Base-by-base conservation (phyloP, 371 early-diverging fungal genomes). In the Rhizomucor miehei region DNA sequence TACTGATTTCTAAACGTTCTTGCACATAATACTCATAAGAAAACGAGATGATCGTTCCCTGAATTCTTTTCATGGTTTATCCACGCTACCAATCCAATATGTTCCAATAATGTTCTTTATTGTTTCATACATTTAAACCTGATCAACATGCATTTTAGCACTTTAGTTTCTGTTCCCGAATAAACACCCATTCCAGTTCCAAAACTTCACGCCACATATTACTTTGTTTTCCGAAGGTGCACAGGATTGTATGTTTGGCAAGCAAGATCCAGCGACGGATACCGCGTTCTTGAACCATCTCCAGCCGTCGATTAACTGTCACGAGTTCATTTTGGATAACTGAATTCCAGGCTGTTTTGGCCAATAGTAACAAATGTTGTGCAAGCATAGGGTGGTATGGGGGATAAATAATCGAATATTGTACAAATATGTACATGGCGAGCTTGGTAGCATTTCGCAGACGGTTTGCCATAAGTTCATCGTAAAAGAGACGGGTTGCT, bases 361-460 rank as follows among this genome's bases (percentile, higher is more conserved):
- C 84, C 14, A 84, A 56, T 21, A 79, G 68, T 41, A 89, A 60
- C 35, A 78, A 72, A 55, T 89, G 89, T 35, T 82, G 75, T 3
- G 82, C 86, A 10, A 89, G 59, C 54, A 91, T 71, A 6, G 92
- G 89, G 55, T 90, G 89, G 56, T 79, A 81, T 4, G 84, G 80
- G 20, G 87, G 88, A 51, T 89, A 90, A 10, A 81, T 76, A 54
- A 87, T 50, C 19, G 81, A 53, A 55, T 91, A 90, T 44, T 87
- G 77, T 0, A 84, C 77, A 47, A 89, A 57, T 2, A 89, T 73
- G 46, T 82, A 82, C 66, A 77, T 73, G 52, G 84, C 80, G 11
- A 83, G 60, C 55, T 69, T 73, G 46, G 81, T 72, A 0, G 86
- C 82, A 43, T 75, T 60, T 20, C 58, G 44, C 84, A 82, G 81